A percentile compares a stretch with the other conserved stretches of the same genome.
Conservation (phyloP, 164 flowering plant species). For the Hamamelis virginiana region DNA sequence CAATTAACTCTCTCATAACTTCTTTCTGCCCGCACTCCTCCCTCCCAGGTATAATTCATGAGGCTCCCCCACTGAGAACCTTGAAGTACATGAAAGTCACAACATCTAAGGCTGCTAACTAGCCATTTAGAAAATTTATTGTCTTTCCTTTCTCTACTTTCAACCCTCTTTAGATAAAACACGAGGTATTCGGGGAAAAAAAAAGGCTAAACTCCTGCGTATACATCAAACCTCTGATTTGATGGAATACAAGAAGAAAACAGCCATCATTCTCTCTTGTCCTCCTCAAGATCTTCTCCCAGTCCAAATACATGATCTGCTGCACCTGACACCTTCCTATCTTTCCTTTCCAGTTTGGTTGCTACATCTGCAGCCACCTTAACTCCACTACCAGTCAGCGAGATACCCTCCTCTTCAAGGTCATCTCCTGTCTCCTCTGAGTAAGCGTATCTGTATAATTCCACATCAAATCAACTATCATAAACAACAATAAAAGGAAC, state of each 20-base stretch:
- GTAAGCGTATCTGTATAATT: slow-evolving; percentile 26
- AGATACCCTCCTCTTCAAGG: slow-evolving; percentile 29
- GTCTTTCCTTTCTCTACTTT: neutral
- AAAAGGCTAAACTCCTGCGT: neutral
- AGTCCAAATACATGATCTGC: slow-evolving; percentile 41
- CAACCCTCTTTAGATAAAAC: neutral
- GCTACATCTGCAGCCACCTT: slow-evolving; percentile 35
- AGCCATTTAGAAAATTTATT: neutral
- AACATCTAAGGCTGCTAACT: neutral
- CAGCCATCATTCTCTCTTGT: slow-evolving; percentile 37
- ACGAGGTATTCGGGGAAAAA: neutral
- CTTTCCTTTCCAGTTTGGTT: slow-evolving; percentile 40
- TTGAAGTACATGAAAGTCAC: neutral
- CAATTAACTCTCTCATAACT: neutral
- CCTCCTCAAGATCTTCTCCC: slow-evolving; percentile 40
- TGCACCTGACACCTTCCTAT: slow-evolving; percentile 30
- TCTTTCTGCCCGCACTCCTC: neutral
- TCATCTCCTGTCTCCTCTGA: slow-evolving; percentile 22
- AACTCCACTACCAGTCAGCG: slow-evolving; percentile 35
- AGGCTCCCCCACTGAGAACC: neutral
- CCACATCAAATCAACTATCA: slow-evolving; percentile 1
- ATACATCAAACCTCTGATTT: neutral
- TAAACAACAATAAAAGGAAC: neutral
- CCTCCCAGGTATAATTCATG: neutral
- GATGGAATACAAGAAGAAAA: neutral